These are phyloP conservation scores for Chalaropsis ovoidea DNA, from an alignment of 2,329 filamentous ascomycete genomes.

Conservation along the genomic window DNA sequence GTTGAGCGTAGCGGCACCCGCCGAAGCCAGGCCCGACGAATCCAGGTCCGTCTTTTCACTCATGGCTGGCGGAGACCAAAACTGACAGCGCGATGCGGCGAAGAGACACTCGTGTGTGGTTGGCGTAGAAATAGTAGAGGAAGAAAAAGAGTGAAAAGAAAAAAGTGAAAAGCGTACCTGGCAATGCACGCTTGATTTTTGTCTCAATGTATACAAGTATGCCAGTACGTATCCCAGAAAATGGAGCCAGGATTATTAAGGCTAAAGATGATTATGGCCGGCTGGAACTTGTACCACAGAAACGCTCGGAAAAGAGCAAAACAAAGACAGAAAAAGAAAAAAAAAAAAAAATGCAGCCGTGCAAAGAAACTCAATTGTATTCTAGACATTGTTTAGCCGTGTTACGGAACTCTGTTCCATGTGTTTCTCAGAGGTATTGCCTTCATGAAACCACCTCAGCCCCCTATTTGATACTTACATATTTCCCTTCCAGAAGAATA, in stretches of 20 bases:
- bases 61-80: conserved; percentile 3
- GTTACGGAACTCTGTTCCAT: too few relatives aligned
- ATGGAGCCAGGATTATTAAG: background rate
- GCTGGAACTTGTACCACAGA: background rate
- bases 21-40: background rate
- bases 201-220: conserved; percentile 1
- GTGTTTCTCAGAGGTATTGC: background rate
- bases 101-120: background rate
- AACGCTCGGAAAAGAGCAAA: background rate
- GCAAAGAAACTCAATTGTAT: background rate
- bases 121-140: background rate
- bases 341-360: background rate
- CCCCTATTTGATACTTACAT: background rate
- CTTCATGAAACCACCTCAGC: background rate
- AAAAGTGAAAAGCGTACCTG: too few relatives aligned
- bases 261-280: background rate
- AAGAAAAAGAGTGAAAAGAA: background rate
- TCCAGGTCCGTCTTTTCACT: background rate
- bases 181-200: conserved; percentile 1
- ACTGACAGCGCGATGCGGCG: background rate
- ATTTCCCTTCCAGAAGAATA: background rate
- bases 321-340: background rate
- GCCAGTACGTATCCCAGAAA: conserved; percentile 1
- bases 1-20: background rate
- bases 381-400: too few relatives aligned